Conservation (phyloP, 225 moss, liverwort and hornwort genomes). For the Marchantia polymorpha region DNA sequence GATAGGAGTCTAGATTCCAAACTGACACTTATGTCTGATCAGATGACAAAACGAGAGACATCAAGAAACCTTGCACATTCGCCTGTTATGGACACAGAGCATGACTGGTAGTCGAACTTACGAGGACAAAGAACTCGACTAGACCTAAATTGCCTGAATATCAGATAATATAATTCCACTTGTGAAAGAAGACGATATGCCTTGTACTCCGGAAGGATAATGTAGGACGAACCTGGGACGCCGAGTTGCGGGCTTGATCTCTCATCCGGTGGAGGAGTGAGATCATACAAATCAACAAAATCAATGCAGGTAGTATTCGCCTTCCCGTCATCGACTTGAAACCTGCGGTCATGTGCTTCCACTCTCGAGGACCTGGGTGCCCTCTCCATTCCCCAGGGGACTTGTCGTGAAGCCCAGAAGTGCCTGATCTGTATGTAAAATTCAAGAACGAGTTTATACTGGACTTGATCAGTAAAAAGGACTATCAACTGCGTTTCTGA, state of each 20-base stretch:
- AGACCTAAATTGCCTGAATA: neutral
- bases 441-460: neutral
- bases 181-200: neutral
- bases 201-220: neutral
- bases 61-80: neutral
- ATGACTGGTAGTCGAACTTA: neutral
- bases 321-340: conserved; percentile 23
- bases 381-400: conserved; percentile 6
- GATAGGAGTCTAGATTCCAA: neutral
- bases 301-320: conserved; percentile 18
- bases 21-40: neutral
- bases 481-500: neutral
- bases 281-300: conserved; percentile 31
- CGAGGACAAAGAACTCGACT: neutral
- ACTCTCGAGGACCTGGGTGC: conserved; percentile 22
- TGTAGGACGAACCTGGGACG: conserved; percentile 26
- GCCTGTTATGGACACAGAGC: neutral
- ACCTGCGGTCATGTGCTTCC: conserved; percentile 22
- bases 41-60: neutral
- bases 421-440: conserved; percentile 17
- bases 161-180: neutral
- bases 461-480: neutral
- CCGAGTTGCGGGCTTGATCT: conserved; percentile 14
- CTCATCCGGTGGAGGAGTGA: conserved; percentile 24
- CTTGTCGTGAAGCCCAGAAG: neutral